Evolutionary conservation across 768 basidiomycete genomes (phyloP).

Genomic region (Inosperma sp.): DNA sequence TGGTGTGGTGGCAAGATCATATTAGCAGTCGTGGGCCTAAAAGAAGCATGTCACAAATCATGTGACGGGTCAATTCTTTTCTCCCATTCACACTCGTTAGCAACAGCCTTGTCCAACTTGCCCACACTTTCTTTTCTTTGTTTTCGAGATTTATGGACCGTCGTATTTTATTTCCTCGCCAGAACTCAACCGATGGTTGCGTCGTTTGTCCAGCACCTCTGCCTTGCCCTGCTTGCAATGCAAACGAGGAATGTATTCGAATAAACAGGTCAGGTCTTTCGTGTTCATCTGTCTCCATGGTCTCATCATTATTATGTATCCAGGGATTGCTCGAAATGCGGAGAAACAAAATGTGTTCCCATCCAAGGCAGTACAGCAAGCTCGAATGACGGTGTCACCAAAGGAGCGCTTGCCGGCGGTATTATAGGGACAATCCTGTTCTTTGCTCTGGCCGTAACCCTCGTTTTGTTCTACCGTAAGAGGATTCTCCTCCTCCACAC

Average conservation of each 20-base stretch:
- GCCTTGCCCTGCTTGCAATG: conserved; percentile 48
- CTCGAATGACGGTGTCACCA: conserved; percentile 44
- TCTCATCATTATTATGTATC: too few relatives aligned
- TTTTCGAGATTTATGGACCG: too few relatives aligned
- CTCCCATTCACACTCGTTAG: too few relatives aligned
- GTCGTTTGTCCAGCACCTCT: conserved; percentile 46
- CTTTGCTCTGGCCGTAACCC: conserved; percentile 45
- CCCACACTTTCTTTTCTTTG: too few relatives aligned
- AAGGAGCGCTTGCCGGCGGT: conserved; percentile 71
- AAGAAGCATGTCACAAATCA: neutral
- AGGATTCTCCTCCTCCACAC: conserved; percentile 44
- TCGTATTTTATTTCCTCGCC: too few relatives aligned
- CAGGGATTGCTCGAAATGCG: conserved; percentile 61
- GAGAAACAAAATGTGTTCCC: conserved; percentile 48
- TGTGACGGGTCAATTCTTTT: too few relatives aligned
- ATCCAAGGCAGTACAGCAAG: conserved; percentile 19
- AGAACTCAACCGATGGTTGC: too few relatives aligned
- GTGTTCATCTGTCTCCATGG: conserved; percentile 10
- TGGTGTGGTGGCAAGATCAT: conserved; percentile 30
- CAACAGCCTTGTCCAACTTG: too few relatives aligned
- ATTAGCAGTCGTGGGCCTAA: neutral
- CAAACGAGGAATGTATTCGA: conserved; percentile 54
- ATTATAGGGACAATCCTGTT: conserved; percentile 62
- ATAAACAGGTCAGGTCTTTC: conserved; percentile 49
- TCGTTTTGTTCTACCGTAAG: conserved; percentile 65